Evolutionary conservation across 2,329 filamentous ascomycete species (phyloP).

Genomic region (Clarireedia sp.): DNA sequence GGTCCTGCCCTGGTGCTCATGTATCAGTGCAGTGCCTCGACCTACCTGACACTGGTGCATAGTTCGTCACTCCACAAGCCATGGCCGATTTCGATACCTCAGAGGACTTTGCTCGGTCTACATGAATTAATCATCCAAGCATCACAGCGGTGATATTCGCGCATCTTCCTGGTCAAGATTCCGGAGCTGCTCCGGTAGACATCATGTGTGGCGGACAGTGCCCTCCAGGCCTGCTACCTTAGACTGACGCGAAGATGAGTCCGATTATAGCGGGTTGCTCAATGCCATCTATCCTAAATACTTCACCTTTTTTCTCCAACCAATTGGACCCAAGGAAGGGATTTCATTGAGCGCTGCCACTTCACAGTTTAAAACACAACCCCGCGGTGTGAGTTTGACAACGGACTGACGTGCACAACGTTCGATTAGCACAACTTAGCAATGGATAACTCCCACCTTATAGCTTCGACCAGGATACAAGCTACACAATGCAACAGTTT

Average conservation of each 20-base stretch:
- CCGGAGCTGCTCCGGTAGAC: conserved; percentile 51
- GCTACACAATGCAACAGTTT: neutral
- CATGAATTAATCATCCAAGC: conserved; percentile 50
- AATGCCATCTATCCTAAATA: too few relatives aligned
- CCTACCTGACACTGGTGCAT: too few relatives aligned
- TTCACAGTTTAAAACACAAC: conserved; percentile 35
- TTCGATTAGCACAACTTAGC: conserved; percentile 39
- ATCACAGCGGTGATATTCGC: conserved; percentile 54
- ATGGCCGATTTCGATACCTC: too few relatives aligned
- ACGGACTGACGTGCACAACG: conserved; percentile 48
- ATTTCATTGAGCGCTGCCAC: conserved; percentile 44
- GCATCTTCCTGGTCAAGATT: conserved; percentile 52
- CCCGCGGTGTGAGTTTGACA: conserved; percentile 33
- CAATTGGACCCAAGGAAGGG: conserved; percentile 40
- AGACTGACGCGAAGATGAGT: conserved; percentile 53
- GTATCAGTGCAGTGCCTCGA: too few relatives aligned
- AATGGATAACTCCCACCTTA: conserved; percentile 34
- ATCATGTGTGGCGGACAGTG: conserved; percentile 54
- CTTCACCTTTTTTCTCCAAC: conserved; percentile 33
- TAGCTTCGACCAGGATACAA: conserved; percentile 18
- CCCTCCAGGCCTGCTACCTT: conserved; percentile 46
- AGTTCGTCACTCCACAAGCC: too few relatives aligned
- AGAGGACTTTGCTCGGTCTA: conserved; percentile 14
- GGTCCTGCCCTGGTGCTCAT: too few relatives aligned
- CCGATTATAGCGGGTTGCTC: conserved; percentile 35